phyloP scores from a whole-genome alignment of 306 rosid species.

The Castanea sativa region DNA sequence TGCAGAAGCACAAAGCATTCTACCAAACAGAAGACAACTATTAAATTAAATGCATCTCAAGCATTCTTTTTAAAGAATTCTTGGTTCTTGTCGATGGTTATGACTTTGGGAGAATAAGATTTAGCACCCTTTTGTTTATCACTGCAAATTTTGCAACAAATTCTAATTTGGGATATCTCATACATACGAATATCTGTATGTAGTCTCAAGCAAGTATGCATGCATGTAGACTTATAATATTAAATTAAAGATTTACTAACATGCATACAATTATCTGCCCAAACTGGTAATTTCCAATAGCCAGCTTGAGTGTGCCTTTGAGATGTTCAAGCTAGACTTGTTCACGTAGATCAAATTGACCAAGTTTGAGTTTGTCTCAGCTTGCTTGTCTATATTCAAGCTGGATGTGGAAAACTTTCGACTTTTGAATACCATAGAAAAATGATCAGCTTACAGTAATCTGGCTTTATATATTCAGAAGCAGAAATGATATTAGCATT shows the following conservation, averaged over 20 bases:
- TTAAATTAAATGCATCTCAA: too few species aligned
- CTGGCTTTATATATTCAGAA: background rate
- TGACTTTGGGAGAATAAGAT: too few species aligned
- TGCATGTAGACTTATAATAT: too few species aligned
- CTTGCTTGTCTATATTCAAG: background rate
- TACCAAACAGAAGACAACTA: too few species aligned
- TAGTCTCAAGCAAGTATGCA: too few species aligned
- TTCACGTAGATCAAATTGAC: background rate
- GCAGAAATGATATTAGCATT: background rate
- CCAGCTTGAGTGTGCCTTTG: background rate
- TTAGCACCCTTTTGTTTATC: too few species aligned
- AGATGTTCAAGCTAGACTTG: background rate
- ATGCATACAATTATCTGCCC: background rate
- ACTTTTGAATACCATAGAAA: background rate
- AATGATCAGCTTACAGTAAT: background rate
- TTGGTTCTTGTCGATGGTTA: too few species aligned
- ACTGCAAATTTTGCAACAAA: too few species aligned
- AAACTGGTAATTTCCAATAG: background rate
- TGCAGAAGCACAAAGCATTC: too few species aligned
- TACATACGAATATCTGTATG: too few species aligned
- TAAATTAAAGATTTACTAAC: background rate
- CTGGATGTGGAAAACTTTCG: background rate
- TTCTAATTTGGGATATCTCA: too few species aligned
- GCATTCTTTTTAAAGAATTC: too few species aligned
- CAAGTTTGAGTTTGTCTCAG: background rate